Percentiles rank a stretch among this genome's conserved stretches.
phyloP scores from a whole-genome alignment of 2,329 filamentous ascomycete species.

The Fusarium ambrosium region DNA sequence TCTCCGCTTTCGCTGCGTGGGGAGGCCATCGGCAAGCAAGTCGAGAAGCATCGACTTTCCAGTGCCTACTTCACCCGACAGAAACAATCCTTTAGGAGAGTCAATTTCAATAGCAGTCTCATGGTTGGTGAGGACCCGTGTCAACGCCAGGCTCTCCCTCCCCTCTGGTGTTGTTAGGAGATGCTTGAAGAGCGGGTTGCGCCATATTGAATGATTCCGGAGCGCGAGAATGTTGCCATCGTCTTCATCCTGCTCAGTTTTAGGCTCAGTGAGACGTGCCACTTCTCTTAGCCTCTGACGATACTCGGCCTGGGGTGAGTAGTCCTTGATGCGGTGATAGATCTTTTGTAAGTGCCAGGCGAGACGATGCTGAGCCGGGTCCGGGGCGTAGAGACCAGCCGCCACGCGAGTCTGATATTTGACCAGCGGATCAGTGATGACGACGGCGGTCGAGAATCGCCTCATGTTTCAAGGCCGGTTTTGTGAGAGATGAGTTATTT shows the following conservation, averaged over 20 bases:
- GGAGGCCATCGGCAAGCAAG: slow-evolving; percentile 82
- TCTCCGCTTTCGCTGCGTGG: slow-evolving; percentile 77
- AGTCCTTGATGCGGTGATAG: slow-evolving; percentile 82
- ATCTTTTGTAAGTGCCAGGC: slow-evolving; percentile 83
- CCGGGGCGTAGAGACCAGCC: slow-evolving; percentile 75
- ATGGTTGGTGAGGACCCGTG: slow-evolving; percentile 76
- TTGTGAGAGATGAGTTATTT: slow-evolving; percentile 22
- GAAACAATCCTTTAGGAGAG: slow-evolving; percentile 80
- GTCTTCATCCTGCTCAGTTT: slow-evolving; percentile 47
- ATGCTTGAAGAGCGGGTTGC: slow-evolving; percentile 70
- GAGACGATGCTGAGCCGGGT: slow-evolving; percentile 79
- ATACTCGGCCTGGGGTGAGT: slow-evolving; percentile 80
- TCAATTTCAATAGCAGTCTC: slow-evolving; percentile 79
- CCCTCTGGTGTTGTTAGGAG: slow-evolving; percentile 70
- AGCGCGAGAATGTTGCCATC: slow-evolving; percentile 60
- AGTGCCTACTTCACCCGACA: slow-evolving; percentile 86
- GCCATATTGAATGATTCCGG: slow-evolving; percentile 67
- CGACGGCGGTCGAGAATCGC: slow-evolving; percentile 63
- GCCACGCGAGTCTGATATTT: slow-evolving; percentile 80
- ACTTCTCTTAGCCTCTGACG: slow-evolving; percentile 73
- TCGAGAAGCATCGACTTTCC: slow-evolving; percentile 90
- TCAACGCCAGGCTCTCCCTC: slow-evolving; percentile 74
- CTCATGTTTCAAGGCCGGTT: slow-evolving; percentile 43
- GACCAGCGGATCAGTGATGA: slow-evolving; percentile 79
- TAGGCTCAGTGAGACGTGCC: slow-evolving; percentile 58